Evolutionary conservation across 305 asterid species (phyloP), one percentile per base, ranked within the genome.

Genomic region (Withania somnifera): DNA sequence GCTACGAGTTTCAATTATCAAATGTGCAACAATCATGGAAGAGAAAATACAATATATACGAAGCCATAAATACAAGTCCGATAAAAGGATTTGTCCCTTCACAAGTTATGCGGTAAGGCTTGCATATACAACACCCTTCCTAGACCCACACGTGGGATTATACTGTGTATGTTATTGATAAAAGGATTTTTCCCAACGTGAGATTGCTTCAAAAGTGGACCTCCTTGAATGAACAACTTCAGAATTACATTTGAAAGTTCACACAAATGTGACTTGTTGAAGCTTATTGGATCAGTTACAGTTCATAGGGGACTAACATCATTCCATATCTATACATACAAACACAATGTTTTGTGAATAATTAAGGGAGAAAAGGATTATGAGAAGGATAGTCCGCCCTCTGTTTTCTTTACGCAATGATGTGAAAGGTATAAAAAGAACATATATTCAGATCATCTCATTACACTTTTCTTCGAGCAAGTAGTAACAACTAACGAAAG

Each of bases 311-410:
- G 30, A 56, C 30, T 53, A 53, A 20, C 28, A 14, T 11, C 63
- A 4, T 22, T 8, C 11, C 58, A n/a, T 53, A 53, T 53, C 10
- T 51, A 17, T 51, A 15, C 56, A 51, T 30, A 30, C 34, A 30
- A 1, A 30, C 34, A 30, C 34, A 11, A 51, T 6, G 45, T 38
- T 38, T 3, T 7, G 8, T 8, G 63, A 56, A 52, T 6, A 15
- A 73, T 89, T 86, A 92, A 58, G 96, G 94, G 69, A 92, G 96
- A 86, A 92, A 90, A 51, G 96, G 96, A 68, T 92, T 92, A 82
- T 83, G 89, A 40, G 90, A 86, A 83, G 96, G 91, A 83, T 89
- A 84, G 10, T 89, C 84, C 83, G 86, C 88, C 83, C 87, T 86
- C 52, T 90, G 88, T 68, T 87, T 89, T 77, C 30, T 63, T 87